Evolutionary conservation across 495 filamentous ascomycete genomes (phyloP).

Genomic region (Neurospora discreta): DNA sequence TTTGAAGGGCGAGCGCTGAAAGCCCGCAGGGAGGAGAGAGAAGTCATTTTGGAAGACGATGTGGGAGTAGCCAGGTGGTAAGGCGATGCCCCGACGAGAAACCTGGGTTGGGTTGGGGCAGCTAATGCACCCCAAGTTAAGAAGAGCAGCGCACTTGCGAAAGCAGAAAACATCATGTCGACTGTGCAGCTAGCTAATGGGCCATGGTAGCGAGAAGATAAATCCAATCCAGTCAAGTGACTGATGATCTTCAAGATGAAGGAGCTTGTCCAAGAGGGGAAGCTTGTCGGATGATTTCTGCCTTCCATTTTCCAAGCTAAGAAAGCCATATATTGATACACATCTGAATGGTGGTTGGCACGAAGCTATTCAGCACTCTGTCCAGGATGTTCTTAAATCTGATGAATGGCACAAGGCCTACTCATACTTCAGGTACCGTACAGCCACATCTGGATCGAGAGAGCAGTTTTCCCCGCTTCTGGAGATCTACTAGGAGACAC

Average conservation of each 20-base stretch:
- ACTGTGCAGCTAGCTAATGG: neutral
- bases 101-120: neutral
- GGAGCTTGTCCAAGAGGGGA: neutral
- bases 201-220: neutral
- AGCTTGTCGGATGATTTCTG: neutral
- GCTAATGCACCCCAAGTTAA: neutral
- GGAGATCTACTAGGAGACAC: neutral
- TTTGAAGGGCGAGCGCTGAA: conserved; percentile 5
- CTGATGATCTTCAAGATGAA: neutral
- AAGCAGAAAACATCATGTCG: neutral
- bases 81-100: neutral
- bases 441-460: neutral
- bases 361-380: neutral
- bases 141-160: neutral
- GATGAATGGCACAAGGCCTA: too few species aligned
- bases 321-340: neutral
- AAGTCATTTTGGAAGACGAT: conserved; percentile 12
- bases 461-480: neutral
- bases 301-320: neutral
- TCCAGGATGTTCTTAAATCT: neutral
- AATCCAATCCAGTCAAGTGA: neutral
- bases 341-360: neutral
- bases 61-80: conserved; percentile 6
- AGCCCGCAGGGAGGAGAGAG: neutral
- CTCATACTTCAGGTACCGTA: too few species aligned